Evolutionary conservation across 176 grass and related monocot genomes (phyloP).

Genomic region (Bothriochloa decipiens): DNA sequence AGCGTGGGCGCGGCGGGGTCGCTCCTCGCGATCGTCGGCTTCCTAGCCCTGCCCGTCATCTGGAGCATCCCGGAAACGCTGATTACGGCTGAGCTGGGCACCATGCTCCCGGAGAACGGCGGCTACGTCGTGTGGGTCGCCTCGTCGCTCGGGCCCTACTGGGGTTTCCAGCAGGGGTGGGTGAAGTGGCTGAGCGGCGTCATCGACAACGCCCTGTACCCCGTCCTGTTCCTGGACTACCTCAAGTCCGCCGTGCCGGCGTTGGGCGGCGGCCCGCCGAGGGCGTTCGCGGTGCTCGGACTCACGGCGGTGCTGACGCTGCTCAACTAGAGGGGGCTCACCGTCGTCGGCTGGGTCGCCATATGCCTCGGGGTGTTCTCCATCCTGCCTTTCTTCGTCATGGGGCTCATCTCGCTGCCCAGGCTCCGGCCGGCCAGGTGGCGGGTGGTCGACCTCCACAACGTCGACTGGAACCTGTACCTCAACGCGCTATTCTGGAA

Average conservation of each 20-base stretch:
- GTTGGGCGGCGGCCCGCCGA: constrained; percentile 47
- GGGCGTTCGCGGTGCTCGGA: constrained; percentile 41
- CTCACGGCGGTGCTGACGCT: constrained; percentile 64
- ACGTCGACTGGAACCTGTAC: constrained; percentile 75
- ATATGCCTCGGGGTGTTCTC: constrained; percentile 70
- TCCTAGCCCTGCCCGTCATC: constrained; percentile 62
- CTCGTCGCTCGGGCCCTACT: constrained; percentile 66
- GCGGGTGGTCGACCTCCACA: constrained; percentile 48
- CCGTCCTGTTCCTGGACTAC: constrained; percentile 77
- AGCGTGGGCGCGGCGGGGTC: constrained; percentile 63
- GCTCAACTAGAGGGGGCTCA: constrained; percentile 69
- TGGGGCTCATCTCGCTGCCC: constrained; percentile 63
- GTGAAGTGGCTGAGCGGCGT: constrained; percentile 83
- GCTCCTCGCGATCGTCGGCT: constrained; percentile 69
- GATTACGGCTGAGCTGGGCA: constrained; percentile 73
- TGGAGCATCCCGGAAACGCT: constrained; percentile 86
- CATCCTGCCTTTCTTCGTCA: constrained; percentile 64
- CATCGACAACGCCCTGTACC: constrained; percentile 80
- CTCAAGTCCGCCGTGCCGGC: constrained; percentile 63
- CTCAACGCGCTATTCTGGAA: constrained; percentile 82
- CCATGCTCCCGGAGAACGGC: constrained; percentile 82
- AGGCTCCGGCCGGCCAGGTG: constrained; percentile 61
- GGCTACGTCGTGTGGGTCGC: constrained; percentile 83
- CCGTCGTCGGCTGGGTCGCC: constrained; percentile 71
- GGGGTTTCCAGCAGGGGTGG: constrained; percentile 90